Base-by-base conservation (phyloP, 345 rosid genomes). In the Psidium guajava region DNA sequence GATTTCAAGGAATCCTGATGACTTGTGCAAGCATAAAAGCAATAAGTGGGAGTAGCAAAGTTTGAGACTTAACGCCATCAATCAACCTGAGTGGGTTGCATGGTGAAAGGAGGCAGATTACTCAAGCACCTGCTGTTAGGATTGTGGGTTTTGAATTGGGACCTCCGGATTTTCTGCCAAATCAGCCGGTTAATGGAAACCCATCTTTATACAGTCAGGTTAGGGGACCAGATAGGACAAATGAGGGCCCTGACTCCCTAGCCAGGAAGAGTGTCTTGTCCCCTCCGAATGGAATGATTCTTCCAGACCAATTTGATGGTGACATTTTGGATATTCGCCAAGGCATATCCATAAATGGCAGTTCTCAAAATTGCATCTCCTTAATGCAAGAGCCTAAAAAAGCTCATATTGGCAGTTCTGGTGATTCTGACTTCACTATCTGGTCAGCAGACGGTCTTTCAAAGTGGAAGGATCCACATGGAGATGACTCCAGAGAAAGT, bases 121-220 rank as follows among this genome's bases (percentile, higher is more conserved):
- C 84, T 64, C 93, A 69, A 51, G 85, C 80, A 74, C 96, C 95
- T 89, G 92, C 91, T 82, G 90, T 94, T 84, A 92, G 98, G 89
- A 94, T 94, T 81, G 93, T 96, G 84, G 98, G 98, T 55, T 96
- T 94, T 88, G 94, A 92, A 82, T 91, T 96, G 80, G 85, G 54
- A 87, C 87, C 42, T 87, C 84, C 85, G 88, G 84, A 86, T 54
- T 84, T 83, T 89, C 90, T 73, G 91, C 86, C 82, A 82, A 82
- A 69, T 88, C 91, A 36, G 36, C 36, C 85, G 88, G 83, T 83
- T 85, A 88, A 83, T 56, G 61, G 85, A 44, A 83, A 82, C 83
- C 50, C 69, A 74, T 91, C 82, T 88, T 87, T 59, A 73, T 93
- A 86, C 54, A 89, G 82, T 86, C 87, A 86, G 88, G 87, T 6